Evolutionary conservation across 768 basidiomycete genomes (phyloP).

Genomic region (Pulveroboletus sp.): DNA sequence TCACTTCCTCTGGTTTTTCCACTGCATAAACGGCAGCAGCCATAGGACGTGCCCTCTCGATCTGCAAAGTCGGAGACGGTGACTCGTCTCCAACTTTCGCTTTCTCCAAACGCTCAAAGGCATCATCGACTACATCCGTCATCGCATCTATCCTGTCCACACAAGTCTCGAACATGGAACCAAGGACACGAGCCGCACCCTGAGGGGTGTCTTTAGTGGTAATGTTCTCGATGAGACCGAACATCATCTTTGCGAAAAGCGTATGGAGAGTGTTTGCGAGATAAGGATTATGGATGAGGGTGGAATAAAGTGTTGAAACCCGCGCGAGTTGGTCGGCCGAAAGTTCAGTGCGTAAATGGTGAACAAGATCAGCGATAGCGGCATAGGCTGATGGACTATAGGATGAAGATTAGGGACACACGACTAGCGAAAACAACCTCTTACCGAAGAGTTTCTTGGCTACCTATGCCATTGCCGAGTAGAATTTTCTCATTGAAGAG

Average conservation of each 20-base stretch:
- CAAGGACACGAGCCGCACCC: constrained; percentile 67
- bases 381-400: constrained; percentile 76
- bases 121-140: constrained; percentile 52
- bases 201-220: constrained; percentile 68
- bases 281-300: constrained; percentile 85
- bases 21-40: constrained; percentile 71
- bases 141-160: constrained; percentile 84
- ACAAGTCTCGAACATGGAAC: constrained; percentile 76
- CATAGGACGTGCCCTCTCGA: constrained; percentile 87
- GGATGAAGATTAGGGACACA: constrained; percentile 4
- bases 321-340: constrained; percentile 70
- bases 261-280: constrained; percentile 81
- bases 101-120: constrained; percentile 47
- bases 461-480: constrained; percentile 79
- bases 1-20: constrained; percentile 80
- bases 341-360: constrained; percentile 85
- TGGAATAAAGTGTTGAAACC: constrained; percentile 82
- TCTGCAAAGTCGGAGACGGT: constrained; percentile 54
- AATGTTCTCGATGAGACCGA: constrained; percentile 83
- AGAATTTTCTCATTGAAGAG: constrained; percentile 89
- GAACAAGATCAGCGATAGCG: constrained; percentile 89
- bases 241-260: constrained; percentile 89
- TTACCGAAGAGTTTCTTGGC: constrained; percentile 81
- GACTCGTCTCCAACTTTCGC: constrained; percentile 38
- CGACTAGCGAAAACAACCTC: constrained; percentile 12